Base-by-base conservation (phyloP, 2,329 filamentous ascomycete genomes). In the Dactylonectria estremocensis region DNA sequence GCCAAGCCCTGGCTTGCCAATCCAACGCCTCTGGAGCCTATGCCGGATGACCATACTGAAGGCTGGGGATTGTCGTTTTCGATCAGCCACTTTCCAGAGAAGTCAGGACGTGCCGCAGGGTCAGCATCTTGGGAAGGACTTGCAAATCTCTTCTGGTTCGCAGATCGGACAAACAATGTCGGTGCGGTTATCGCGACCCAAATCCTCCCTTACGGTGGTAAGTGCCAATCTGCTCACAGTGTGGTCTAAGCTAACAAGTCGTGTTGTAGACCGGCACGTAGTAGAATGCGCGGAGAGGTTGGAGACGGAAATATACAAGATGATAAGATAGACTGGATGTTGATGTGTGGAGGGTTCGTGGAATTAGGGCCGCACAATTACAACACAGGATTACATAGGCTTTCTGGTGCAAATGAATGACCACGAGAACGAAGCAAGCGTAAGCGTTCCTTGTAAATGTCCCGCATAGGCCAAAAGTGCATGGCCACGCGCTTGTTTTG, bases 41-140 rank as follows among this genome's bases (percentile, higher is more conserved):
- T 66, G 48, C 57, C 62, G 0, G 62, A 61, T 16, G 40, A 62
- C 16, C 66, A 65, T 16, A 65, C 62, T 6, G 61, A 68, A 40
- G 66, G 66, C 14, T 68, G 66, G 66, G 66, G 66, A 14, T 20
- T 68, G 14, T 61, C 57, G 1, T 68, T 68, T 20, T 68, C 62
- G 3, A 50, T 68, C 37, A 68, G 53, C n/a, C 66, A 66, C 22
- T 53, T 61, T 8, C 61, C 66, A 31, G n/a, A 31, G 1, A 55
- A 35, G 64, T 50, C 66, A 0, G 66, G 66, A 1, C 62, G 66
- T 10, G 31, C 61, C 10, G 37, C 61, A 2, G 62, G 62, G 3
- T 14, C 54, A 5, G 66, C 37, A n/a, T 66, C 58, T 1, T 68
- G 66, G 66, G 61, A 62, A 20, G 66, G 66, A 16, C 28, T 62